A percentile compares a stretch with the other conserved stretches of the same genome.
These are phyloP conservation scores for Eucalyptus curtisii DNA, from an alignment of 345 rosid species.

Conservation along the genomic window DNA sequence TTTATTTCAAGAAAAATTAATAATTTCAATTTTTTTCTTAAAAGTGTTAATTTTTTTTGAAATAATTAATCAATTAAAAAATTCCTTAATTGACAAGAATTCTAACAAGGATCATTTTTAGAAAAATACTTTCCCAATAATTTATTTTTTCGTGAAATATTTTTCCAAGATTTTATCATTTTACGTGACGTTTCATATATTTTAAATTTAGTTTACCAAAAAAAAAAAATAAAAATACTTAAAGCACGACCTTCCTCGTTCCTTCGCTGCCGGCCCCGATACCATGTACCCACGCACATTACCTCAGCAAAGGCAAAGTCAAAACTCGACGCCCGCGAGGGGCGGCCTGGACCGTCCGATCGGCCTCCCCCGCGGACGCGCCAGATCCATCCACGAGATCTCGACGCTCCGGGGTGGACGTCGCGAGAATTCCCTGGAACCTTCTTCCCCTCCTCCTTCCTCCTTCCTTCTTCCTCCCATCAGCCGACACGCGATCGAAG, in stretches of 20 bases:
- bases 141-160: too few species aligned
- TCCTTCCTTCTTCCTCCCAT: neutral
- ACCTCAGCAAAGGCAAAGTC: neutral
- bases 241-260: neutral
- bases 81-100: too few species aligned
- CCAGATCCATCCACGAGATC: neutral
- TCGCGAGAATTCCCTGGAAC: neutral
- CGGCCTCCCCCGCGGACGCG: neutral
- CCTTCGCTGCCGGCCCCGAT: neutral
- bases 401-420: neutral
- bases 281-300: neutral
- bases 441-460: neutral
- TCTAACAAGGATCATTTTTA: too few species aligned
- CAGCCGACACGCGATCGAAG: neutral
- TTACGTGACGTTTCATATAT: too few species aligned
- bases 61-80: too few species aligned
- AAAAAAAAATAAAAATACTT: too few species aligned
- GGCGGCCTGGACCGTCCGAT: neutral
- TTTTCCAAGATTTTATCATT: too few species aligned
- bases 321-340: neutral
- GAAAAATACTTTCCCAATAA: too few species aligned
- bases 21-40: too few species aligned
- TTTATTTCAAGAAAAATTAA: too few species aligned
- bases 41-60: too few species aligned
- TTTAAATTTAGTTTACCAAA: too few species aligned